Base-by-base conservation (phyloP, 371 early-diverging fungal species). In the Mucor velutinosus region DNA sequence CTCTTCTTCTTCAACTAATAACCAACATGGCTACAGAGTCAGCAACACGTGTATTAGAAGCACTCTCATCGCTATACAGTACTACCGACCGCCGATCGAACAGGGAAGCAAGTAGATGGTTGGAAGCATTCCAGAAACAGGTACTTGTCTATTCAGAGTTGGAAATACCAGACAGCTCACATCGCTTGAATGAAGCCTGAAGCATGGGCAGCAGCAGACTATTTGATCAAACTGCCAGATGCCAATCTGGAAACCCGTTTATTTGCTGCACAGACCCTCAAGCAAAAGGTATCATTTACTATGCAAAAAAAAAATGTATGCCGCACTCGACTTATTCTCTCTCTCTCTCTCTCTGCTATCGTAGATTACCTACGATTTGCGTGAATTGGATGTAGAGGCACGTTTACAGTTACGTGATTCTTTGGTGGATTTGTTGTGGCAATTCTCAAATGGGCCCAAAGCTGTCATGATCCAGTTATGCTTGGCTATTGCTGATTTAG, bases 231-330 rank as follows among this genome's bases (percentile, higher is more conserved):
- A 61, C 61, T 82, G 17, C 81, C 85, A 7, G 78, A 77, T 8
- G 70, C 86, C n/a, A 84, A 84, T 11, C 60, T 74, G 1, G 93
- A 93, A 67, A 85, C 87, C 4, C 88, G 87, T 39, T 71, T 95
- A 10, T 96, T 97, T 87, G 95, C 96, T 3, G 96, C 97, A 3
- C 97, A 97, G 77, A 97, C 97, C 1, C 80, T 98, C 63, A 86
- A 96, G 53, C 90, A 89, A 76, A 98, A 98, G 89, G 93, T 94
- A 72, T 65, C 60, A 41, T 39, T 23, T 41, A 7, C 0, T 11
- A 51, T 62, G 29, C 51, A 19, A 11, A 12, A 1, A 23, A 33
- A 33, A 4, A 8, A 5, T 3, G 33, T 7, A 33, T 33, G 33
- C 33, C 33, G 30, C 30, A 51, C 29, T 56, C 12, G 51, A 37